Conservation (phyloP, 164 flowering plant species). For the Piper betle region DNA sequence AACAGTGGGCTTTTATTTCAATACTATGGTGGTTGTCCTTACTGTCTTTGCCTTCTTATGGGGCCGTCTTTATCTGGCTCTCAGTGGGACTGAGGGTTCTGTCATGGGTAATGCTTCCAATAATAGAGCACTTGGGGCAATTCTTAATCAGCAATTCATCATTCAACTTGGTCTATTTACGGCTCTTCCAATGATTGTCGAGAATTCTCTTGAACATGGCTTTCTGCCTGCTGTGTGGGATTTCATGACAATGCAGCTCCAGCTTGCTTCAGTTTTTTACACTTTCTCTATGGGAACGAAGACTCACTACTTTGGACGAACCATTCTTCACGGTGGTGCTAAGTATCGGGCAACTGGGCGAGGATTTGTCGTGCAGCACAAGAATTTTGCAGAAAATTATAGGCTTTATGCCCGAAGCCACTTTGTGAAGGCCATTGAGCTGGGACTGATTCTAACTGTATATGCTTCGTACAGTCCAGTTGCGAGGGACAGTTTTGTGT, state of each 20-base stretch:
- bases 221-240: slow-evolving; percentile 90
- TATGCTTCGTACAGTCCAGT: no score
- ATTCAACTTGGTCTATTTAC: slow-evolving; percentile 90
- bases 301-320: no score
- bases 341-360: slow-evolving; percentile 95
- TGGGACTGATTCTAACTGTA: no score
- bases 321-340: slow-evolving; percentile 97
- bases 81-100: slow-evolving; percentile 64
- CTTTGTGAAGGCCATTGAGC: no score
- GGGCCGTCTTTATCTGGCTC: slow-evolving; percentile 85
- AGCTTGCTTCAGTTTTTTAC: slow-evolving; percentile 76
- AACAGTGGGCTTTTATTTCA: slow-evolving; percentile 72
- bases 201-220: slow-evolving; percentile 75
- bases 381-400: no score
- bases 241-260: slow-evolving; percentile 81
- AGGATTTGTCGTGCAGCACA: no score
- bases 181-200: slow-evolving; percentile 89
- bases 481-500: no score
- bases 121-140: slow-evolving; percentile 53
- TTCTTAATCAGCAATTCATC: slow-evolving; percentile 74
- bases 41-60: slow-evolving; percentile 74
- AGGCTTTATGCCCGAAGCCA: no score
- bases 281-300: no score
- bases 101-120: slow-evolving; percentile 21
- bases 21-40: slow-evolving; percentile 62